Conservation (phyloP, 1,139 yeast species). For the Candida sojae region DNA sequence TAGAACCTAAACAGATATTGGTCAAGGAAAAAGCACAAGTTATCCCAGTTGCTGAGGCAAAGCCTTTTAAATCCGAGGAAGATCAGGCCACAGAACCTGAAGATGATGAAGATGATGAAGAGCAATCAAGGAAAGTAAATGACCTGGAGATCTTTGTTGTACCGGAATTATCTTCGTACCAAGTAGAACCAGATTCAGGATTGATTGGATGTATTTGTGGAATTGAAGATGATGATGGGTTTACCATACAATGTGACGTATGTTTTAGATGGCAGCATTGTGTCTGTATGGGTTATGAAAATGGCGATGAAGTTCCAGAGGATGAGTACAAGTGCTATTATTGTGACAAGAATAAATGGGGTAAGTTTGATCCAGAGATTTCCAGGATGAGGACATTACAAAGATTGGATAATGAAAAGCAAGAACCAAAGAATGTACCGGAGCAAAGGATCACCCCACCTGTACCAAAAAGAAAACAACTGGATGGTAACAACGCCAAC, state of each 20-base stretch:
- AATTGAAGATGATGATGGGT: constrained; percentile 89
- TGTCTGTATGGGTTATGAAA: constrained; percentile 75
- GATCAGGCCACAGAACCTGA: constrained; percentile 18
- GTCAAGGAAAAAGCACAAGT: constrained; percentile 6
- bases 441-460: constrained; percentile 5
- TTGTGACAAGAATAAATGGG: constrained; percentile 63
- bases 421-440: constrained; percentile 4
- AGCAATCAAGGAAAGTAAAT: neutral
- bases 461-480: constrained; percentile 27
- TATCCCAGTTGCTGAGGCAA: constrained; percentile 2
- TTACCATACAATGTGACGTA: constrained; percentile 89
- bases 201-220: constrained; percentile 89
- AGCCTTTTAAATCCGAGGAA: constrained; percentile 10
- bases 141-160: constrained; percentile 5
- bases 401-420: constrained; percentile 24
- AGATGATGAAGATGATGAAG: constrained; percentile 18
- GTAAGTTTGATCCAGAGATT: constrained; percentile 47
- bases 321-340: constrained; percentile 74
- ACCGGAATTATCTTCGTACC: constrained; percentile 48
- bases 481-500: constrained; percentile 20
- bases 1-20: constrained; percentile 4
- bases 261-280: constrained; percentile 97
- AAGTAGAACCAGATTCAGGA: constrained; percentile 80
- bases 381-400: constrained; percentile 38
- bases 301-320: constrained; percentile 79